Percentiles rank a stretch among this genome's conserved stretches.
Conservation (phyloP, 306 rosid genomes). For the Lathyrus aphaca region DNA sequence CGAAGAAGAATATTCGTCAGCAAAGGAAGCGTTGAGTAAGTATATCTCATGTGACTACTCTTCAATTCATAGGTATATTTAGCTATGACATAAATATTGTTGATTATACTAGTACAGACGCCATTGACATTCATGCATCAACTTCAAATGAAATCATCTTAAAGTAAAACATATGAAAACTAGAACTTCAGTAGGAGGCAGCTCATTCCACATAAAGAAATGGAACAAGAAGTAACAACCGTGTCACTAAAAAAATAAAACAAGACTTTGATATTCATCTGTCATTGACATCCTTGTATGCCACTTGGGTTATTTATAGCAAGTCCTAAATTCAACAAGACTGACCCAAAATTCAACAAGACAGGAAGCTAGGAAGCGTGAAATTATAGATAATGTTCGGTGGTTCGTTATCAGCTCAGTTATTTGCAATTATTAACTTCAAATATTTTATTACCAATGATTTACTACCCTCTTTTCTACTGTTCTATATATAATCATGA, state of each 20-base stretch:
- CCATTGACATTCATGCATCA: conserved; percentile 31
- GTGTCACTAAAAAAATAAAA: conserved; percentile 4
- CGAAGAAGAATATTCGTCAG: conserved; percentile 47
- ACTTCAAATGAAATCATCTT: conserved; percentile 22
- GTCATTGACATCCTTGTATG: conserved; percentile 17
- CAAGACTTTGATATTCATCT: conserved; percentile 18
- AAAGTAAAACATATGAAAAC: conserved; percentile 27
- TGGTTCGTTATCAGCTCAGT: conserved; percentile 17
- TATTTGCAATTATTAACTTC: conserved; percentile 22
- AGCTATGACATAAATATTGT: conserved; percentile 28
- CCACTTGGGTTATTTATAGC: conserved; percentile 20
- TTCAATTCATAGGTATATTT: conserved; percentile 23
- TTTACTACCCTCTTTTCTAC: conserved; percentile 26
- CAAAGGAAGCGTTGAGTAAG: conserved; percentile 37
- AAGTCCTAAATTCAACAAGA: conserved; percentile 17
- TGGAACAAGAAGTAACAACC: conserved; percentile 32
- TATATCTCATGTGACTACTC: conserved; percentile 27
- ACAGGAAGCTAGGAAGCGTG: conserved; percentile 20
- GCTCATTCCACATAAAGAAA: conserved; percentile 21
- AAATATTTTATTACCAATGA: not conserved
- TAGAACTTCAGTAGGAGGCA: conserved; percentile 31
- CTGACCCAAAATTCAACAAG: conserved; percentile 3
- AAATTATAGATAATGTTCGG: conserved; percentile 27
- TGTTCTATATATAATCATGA: conserved; percentile 21
- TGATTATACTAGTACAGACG: conserved; percentile 31